A percentile compares a stretch with the other conserved stretches of the same genome.
Conservation (phyloP, 352 stramenopile genomes). For the Saprolegnia parasitica region DNA sequence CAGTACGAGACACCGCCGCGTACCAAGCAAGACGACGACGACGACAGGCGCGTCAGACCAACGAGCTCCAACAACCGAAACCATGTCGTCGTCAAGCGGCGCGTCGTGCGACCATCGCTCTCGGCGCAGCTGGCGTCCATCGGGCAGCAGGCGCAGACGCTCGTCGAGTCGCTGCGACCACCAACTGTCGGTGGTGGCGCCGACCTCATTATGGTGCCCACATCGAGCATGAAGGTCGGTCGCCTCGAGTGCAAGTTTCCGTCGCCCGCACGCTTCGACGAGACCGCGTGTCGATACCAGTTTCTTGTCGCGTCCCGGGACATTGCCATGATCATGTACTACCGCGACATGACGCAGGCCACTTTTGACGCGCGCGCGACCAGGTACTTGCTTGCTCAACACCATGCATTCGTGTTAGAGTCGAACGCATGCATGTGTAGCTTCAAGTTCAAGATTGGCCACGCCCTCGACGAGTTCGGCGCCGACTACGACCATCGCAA, state of each 20-base stretch:
- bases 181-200: background rate
- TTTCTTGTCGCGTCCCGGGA: constrained; percentile 1
- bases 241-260: constrained; percentile 26
- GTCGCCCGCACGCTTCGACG: background rate
- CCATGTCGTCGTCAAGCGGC: too few relatives aligned
- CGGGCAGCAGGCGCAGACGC: background rate
- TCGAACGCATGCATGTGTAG: background rate
- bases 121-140: constrained; percentile 17
- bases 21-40: background rate
- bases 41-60: background rate
- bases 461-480: constrained; percentile 5
- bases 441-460: constrained; percentile 6
- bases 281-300: background rate
- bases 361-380: background rate
- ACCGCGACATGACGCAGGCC: constrained; percentile 6
- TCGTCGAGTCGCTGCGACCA: background rate
- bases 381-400: background rate
- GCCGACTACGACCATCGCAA: constrained; percentile 11
- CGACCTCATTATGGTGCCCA: background rate
- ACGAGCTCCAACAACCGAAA: too few relatives aligned
- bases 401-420: background rate
- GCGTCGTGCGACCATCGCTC: background rate
- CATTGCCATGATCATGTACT: constrained; percentile 26
- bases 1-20: background rate
- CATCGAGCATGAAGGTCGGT: background rate